phyloP scores from a whole-genome alignment of 257 asterid genomes.

The Penstemon barbatus region DNA sequence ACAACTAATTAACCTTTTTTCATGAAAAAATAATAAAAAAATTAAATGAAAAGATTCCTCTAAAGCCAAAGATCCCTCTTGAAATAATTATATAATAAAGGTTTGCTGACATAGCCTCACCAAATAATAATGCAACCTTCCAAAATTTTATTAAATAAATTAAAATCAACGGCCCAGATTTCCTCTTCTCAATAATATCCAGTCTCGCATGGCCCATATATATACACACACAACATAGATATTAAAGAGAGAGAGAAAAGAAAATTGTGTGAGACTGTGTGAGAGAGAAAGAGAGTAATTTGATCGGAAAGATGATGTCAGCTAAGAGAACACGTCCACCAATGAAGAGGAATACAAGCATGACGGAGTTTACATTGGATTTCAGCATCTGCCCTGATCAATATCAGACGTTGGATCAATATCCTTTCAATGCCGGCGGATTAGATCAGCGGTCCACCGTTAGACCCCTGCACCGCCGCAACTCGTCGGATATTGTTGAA shows the following conservation, averaged over 20 bases:
- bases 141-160: constrained; percentile 27
- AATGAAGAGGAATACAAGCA: constrained; percentile 71
- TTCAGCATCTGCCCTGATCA: constrained; percentile 23
- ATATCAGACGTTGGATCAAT: neutral
- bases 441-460: constrained; percentile 20
- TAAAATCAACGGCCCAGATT: constrained; percentile 56
- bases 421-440: constrained; percentile 14
- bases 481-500: constrained; percentile 52
- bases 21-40: neutral
- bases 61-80: constrained; percentile 14
- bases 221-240: neutral
- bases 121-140: constrained; percentile 42
- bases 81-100: constrained; percentile 22
- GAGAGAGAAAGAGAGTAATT: constrained; percentile 16
- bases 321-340: constrained; percentile 76
- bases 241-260: no score
- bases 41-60: constrained; percentile 32
- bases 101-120: constrained; percentile 43
- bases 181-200: constrained; percentile 32
- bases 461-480: constrained; percentile 25
- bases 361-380: constrained; percentile 65
- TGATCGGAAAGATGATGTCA: constrained; percentile 35
- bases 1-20: neutral
- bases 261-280: neutral
- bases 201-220: neutral